These are phyloP conservation scores for Stagonosporopsis vannaccii DNA, from an alignment of 2,329 filamentous ascomycete genomes.

Conservation along the genomic window DNA sequence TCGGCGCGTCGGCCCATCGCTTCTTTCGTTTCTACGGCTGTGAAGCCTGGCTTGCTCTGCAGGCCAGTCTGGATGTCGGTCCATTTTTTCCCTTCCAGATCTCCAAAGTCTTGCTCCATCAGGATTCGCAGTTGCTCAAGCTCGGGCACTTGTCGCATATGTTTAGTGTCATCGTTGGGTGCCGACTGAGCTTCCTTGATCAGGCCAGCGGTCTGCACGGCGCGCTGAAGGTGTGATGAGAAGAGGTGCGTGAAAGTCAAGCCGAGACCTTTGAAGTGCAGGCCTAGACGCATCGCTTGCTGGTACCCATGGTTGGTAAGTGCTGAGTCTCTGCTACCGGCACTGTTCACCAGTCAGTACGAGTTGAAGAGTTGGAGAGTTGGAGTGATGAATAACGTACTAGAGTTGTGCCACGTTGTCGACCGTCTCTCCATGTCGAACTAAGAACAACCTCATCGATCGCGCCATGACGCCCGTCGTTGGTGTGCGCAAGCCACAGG, in stretches of 20 bases:
- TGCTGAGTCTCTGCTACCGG: constrained; percentile 79
- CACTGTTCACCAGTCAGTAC: constrained; percentile 57
- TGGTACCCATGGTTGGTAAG: constrained; percentile 83
- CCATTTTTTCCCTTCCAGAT: constrained; percentile 70
- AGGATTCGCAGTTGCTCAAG: constrained; percentile 51
- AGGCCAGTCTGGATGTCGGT: constrained; percentile 50
- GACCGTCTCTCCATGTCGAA: constrained; percentile 89
- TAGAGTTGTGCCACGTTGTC: constrained; percentile 84
- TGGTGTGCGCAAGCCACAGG: constrained; percentile 18
- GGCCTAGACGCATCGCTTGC: constrained; percentile 76
- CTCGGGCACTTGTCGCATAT: constrained; percentile 23
- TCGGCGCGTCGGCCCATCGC: constrained; percentile 71
- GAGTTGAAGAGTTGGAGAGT: background rate
- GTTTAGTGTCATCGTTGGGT: background rate
- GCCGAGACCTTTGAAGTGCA: constrained; percentile 68
- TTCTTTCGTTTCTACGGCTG: constrained; percentile 71
- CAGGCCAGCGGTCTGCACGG: constrained; percentile 73
- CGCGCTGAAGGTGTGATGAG: constrained; percentile 79
- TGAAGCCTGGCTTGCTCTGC: constrained; percentile 54
- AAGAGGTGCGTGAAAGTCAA: constrained; percentile 75
- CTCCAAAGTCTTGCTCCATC: constrained; percentile 78
- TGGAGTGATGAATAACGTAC: constrained; percentile 52
- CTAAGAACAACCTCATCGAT: constrained; percentile 72
- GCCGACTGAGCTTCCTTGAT: constrained; percentile 64
- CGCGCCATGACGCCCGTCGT: constrained; percentile 32